Evolutionary conservation across 2,329 filamentous ascomycete genomes (phyloP).

Genomic region (Raffaelea deltoideospora): DNA sequence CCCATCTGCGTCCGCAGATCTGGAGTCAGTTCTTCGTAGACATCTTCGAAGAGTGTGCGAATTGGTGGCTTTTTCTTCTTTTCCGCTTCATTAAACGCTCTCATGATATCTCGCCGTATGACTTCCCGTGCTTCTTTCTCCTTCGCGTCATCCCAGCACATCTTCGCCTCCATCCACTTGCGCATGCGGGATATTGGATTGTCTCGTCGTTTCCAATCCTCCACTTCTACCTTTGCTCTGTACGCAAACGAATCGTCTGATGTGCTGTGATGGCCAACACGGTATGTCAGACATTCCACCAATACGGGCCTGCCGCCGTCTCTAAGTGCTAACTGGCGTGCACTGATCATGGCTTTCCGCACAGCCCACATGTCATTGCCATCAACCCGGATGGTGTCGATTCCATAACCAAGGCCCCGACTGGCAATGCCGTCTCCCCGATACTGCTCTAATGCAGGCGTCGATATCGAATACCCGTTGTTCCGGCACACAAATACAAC

Average conservation of each 20-base stretch:
- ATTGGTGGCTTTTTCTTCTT: constrained; percentile 65
- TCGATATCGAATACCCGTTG: constrained; percentile 71
- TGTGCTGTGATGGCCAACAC: constrained; percentile 91
- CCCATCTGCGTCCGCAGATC: constrained; percentile 50
- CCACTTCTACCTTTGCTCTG: constrained; percentile 79
- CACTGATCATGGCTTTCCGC: constrained; percentile 51
- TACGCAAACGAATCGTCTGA: constrained; percentile 96
- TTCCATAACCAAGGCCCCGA: constrained; percentile 66
- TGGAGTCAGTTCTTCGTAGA: constrained; percentile 71
- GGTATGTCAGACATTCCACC: constrained; percentile 94
- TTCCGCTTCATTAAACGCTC: constrained; percentile 73
- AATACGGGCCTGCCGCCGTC: constrained; percentile 72
- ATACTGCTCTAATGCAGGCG: constrained; percentile 67
- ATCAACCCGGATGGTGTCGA: constrained; percentile 67
- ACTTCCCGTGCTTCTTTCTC: constrained; percentile 41
- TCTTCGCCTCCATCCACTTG: constrained; percentile 67
- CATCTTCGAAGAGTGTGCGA: constrained; percentile 63
- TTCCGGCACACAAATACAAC: constrained; percentile 71
- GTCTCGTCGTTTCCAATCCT: constrained; percentile 55
- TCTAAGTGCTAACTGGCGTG: constrained; percentile 61
- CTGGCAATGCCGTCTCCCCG: constrained; percentile 69
- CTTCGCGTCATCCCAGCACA: constrained; percentile 69
- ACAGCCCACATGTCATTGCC: constrained; percentile 74
- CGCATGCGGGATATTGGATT: constrained; percentile 22
- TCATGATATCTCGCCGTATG: constrained; percentile 46